phyloP scores from a whole-genome alignment of 768 basidiomycete genomes.

The Tylopilus plumbeoviolaceoides region DNA sequence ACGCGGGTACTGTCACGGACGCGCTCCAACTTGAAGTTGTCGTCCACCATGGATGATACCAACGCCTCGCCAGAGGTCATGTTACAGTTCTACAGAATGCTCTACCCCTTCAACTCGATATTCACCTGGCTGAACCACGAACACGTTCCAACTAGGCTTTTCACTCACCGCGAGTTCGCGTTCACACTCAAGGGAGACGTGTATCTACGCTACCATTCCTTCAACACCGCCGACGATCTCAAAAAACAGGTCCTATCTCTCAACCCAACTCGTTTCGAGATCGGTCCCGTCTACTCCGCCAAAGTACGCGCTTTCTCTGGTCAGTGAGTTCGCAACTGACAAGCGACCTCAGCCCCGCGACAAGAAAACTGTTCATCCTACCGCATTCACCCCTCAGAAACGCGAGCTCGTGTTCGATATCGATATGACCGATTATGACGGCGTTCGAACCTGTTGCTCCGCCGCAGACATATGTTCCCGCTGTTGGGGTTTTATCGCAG shows the following conservation, averaged over 20 bases:
- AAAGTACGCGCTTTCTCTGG: slow-evolving; percentile 51
- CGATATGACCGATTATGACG: slow-evolving; percentile 99
- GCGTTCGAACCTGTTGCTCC: slow-evolving; percentile 91
- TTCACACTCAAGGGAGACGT: slow-evolving; percentile 89
- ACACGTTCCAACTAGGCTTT: slow-evolving; percentile 71
- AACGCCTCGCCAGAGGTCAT: slow-evolving; percentile 57
- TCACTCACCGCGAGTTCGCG: slow-evolving; percentile 93
- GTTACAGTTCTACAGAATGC: slow-evolving; percentile 78
- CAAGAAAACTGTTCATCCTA: slow-evolving; percentile 74
- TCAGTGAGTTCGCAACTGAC: slow-evolving; percentile 1
- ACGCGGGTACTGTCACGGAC: slow-evolving; percentile 15
- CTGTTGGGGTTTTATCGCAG: slow-evolving; percentile 94
- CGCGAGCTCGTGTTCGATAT: slow-evolving; percentile 99
- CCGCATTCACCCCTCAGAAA: slow-evolving; percentile 63
- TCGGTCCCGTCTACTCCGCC: slow-evolving; percentile 89
- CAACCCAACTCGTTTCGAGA: slow-evolving; percentile 93
- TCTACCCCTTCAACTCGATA: slow-evolving; percentile 94
- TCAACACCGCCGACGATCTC: slow-evolving; percentile 78
- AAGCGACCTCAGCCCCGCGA: slow-evolving; percentile 66
- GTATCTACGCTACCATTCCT: slow-evolving; percentile 94
- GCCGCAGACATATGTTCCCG: slow-evolving; percentile 85
- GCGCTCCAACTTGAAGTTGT: too few relatives aligned
- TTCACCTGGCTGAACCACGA: slow-evolving; percentile 96
- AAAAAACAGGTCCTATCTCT: slow-evolving; percentile 83
- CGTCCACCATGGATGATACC: slow-evolving; percentile 13